Evolutionary conservation across 2,329 filamentous ascomycete species (phyloP), one percentile per base, ranked within the genome.

Genomic region (Penicillium sp.): DNA sequence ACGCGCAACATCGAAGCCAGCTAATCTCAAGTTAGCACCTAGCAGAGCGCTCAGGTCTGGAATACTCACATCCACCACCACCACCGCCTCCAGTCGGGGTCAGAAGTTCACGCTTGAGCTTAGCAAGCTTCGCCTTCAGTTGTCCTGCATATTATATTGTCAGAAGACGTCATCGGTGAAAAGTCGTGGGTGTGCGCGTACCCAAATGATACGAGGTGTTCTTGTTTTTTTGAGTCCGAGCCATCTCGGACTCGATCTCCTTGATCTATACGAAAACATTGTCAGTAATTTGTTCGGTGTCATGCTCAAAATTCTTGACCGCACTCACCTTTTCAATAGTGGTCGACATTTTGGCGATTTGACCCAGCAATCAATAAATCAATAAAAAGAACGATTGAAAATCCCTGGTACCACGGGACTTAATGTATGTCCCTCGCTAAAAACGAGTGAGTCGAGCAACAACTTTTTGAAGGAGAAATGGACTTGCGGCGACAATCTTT

Each of bases 211-310:
- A 96, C 49, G 91, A 93, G 13, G 92, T 96, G 53, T 89, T 90
- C 81, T 97, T 97, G 79, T 97, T 97, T 82, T 97, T 97, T 78
- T 97, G 93, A 72, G 93, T 97, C 79, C 86, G 86, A 81, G 92
- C 91, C 93, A 97, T 97, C 88, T 97, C 93, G 81, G 89, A 80
- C 89, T 97, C 93, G 78, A 97, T 90, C 72, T 93, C 90, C 79
- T 96, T 96, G 84, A 97, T 97, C 90, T 94, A 72, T 74, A 68
- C 62, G 67, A 68, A 54, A 48, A 23, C 61, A 49, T 58, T 53
- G 80, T 78, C 72, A 65, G 49, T 31, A 47, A 54, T 51, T 58
- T 36, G 31, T 43, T 43, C 23, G 27, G 13, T 58, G 45, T 31
- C 33, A 42, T 47, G 35, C 27, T 44, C 53, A 57, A 55, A 55